phyloP scores from a whole-genome alignment of 2,329 filamentous ascomycete genomes.

The Neonectria neomacrospora region DNA sequence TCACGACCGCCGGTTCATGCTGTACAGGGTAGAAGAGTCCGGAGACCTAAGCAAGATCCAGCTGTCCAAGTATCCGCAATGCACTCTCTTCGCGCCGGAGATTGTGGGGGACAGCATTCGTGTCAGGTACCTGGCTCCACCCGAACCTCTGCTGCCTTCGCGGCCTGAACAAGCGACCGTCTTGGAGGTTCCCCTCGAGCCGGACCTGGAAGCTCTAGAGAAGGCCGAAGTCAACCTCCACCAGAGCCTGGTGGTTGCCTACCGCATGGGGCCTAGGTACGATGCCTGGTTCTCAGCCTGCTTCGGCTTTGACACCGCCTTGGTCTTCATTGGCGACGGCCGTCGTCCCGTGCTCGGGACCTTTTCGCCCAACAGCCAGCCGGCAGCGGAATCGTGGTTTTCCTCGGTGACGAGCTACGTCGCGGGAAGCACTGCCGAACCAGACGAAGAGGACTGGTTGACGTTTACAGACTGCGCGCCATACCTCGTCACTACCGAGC shows the following conservation, averaged over 20 bases:
- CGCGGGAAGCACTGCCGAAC: conserved; percentile 23
- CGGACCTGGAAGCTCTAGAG: conserved; percentile 58
- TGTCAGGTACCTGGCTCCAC: conserved; percentile 56
- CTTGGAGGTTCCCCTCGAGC: conserved; percentile 68
- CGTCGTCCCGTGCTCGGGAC: conserved; percentile 71
- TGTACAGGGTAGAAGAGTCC: conserved; percentile 63
- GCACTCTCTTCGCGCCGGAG: conserved; percentile 72
- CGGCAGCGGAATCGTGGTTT: conserved; percentile 48
- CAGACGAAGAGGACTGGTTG: conserved; percentile 61
- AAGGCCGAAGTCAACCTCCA: conserved; percentile 68
- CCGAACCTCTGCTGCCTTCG: conserved; percentile 52
- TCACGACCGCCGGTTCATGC: conserved; percentile 77
- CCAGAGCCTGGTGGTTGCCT: conserved; percentile 66
- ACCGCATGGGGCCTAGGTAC: conserved; percentile 70
- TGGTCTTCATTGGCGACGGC: conserved; percentile 74
- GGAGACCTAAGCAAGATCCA: conserved; percentile 67
- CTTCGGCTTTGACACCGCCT: conserved; percentile 69
- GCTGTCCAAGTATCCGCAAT: conserved; percentile 65
- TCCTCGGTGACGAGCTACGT: conserved; percentile 50
- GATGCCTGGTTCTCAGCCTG: conserved; percentile 75
- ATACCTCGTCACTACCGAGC: conserved; percentile 76
- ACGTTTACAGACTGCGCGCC: conserved; percentile 81
- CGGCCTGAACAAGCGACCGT: conserved; percentile 50
- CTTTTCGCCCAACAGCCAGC: conserved; percentile 51
- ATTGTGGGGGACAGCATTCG: conserved; percentile 55